Evolutionary conservation across 2,329 filamentous ascomycete species (phyloP), one percentile per base, ranked within the genome.

Genomic region (Cytospora piceae): DNA sequence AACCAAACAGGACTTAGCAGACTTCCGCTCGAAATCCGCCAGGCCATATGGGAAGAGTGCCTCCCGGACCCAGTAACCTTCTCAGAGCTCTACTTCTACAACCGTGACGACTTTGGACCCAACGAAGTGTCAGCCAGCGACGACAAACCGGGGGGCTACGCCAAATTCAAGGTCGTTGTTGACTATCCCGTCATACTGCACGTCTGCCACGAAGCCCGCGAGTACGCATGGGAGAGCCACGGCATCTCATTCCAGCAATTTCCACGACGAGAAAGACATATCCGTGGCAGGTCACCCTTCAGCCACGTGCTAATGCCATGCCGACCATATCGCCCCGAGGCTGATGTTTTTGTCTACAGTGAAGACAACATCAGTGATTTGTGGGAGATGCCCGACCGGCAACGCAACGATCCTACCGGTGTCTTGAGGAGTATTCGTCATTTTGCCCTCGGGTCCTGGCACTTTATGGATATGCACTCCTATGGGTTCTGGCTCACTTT

Each of bases 31-130:
- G 63, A 65, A 42, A 29, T 65, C 7, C 63, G 58, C 8, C 37
- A 34, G 32, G 63, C 49, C 11, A 11, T 65, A 1, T 65, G 63
- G 57, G 37, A n/a, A 24, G 51, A 56, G 8, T 61, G 52, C 17
- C 53, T 65, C 0, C 63, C 63, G 3, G 58, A 51, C 20, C 39
- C 58, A 51, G 20, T 39, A 58, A n/a, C 52, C 31, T 57, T 53
- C 17, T 39, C 56, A 12, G 58, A 57, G 52, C 32, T 65, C 31
- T 57, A 65, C 52, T 65, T 65, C 39, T 65, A 57, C 46, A 27
- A 61, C 12, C 58, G 51, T 6, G 27, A 24, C 31, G n/a, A 63
- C 20, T 63, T 63, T 34, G 53, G 53, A 15, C 39, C 53, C 22
- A 39, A 51, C n/a, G 37, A 53, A 17, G 49, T 8, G 5, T 22